Evolutionary conservation across 345 rosid genomes (phyloP).

Genomic region (Combretum micranthum): DNA sequence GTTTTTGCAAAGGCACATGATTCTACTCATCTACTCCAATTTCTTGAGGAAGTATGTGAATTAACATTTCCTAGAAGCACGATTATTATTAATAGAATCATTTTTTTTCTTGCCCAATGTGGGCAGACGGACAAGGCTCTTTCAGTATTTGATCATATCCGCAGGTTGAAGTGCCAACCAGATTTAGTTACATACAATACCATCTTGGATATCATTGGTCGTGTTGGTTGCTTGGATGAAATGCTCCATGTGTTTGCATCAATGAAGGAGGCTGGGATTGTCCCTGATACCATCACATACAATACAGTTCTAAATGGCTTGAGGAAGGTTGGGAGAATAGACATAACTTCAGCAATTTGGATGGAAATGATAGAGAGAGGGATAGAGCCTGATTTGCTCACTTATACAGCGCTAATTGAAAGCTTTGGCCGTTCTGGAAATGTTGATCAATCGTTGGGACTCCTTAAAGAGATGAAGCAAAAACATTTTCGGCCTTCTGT

Average conservation of each 20-base stretch:
- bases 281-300: conserved; percentile 54
- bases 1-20: conserved; percentile 38
- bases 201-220: conserved; percentile 58
- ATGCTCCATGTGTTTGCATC: conserved; percentile 45
- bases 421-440: conserved; percentile 72
- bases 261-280: conserved; percentile 58
- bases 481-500: conserved; percentile 57
- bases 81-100: conserved; percentile 46
- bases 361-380: conserved; percentile 54
- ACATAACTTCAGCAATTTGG: conserved; percentile 44
- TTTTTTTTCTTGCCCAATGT: conserved; percentile 57
- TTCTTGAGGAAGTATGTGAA: conserved; percentile 41
- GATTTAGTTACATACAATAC: conserved; percentile 69
- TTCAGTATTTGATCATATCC: conserved; percentile 41
- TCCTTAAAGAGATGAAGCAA: conserved; percentile 66
- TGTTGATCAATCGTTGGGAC: conserved; percentile 45
- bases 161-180: conserved; percentile 39
- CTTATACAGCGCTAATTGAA: conserved; percentile 70
- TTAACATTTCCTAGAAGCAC: conserved; percentile 32
- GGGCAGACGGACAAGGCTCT: conserved; percentile 62
- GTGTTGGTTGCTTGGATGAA: conserved; percentile 48
- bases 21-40: conserved; percentile 26
- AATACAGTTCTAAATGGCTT: conserved; percentile 63
- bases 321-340: conserved; percentile 64
- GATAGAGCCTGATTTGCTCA: conserved; percentile 65